Evolutionary conservation across 2,329 filamentous ascomycete genomes (phyloP), one percentile per base, ranked within the genome.

Genomic region (Xylariaceae sp.): DNA sequence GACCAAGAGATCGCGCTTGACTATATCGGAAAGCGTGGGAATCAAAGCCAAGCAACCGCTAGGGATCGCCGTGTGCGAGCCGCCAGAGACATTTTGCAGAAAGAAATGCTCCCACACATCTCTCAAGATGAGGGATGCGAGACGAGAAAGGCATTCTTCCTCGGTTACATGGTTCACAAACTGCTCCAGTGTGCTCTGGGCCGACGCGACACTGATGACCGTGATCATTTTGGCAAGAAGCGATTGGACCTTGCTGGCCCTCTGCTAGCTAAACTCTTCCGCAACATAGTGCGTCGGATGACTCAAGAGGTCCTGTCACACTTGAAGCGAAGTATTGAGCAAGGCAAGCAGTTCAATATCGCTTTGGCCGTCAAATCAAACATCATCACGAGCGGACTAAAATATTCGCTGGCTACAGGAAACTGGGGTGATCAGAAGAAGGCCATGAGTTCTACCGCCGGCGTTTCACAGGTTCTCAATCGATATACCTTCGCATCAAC

Each of bases 401-500:
- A 96, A 70, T 99, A 99, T 73, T 96, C 94, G 49, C 79, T 99
- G 58, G 92, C 94, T 22, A 99, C 94, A 13, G 94, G 94, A 62
- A 99, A 99, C 74, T 99, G 94, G 95, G 95, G 94, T 67, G 94
- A 99, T 62, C 94, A 99, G 76, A 99, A 97, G 81, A 99, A 97
- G 77, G 92, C 94, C 18, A 88, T 89, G 65, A 92, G 87, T 63
- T 89, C 92, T 1, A 97, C 95, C 60, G 94, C 94, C 44, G 95
- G 94, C 79, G 94, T 99, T 44, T 97, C 92, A 45, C 94, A 99
- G 74, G 95, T 99, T 74, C 75, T 99, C 67, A 99, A 96, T 76
- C 85, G 94, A 70, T 99, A 97, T 71, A 97, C 95, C 0, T 99
- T 96, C 68, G 86, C 94, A 15, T 99, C 95, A 39, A 97, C 92